A percentile compares a stretch with the other conserved stretches of the same genome.
Conservation (phyloP, 306 rosid genomes). For the Cercis canadensis region DNA sequence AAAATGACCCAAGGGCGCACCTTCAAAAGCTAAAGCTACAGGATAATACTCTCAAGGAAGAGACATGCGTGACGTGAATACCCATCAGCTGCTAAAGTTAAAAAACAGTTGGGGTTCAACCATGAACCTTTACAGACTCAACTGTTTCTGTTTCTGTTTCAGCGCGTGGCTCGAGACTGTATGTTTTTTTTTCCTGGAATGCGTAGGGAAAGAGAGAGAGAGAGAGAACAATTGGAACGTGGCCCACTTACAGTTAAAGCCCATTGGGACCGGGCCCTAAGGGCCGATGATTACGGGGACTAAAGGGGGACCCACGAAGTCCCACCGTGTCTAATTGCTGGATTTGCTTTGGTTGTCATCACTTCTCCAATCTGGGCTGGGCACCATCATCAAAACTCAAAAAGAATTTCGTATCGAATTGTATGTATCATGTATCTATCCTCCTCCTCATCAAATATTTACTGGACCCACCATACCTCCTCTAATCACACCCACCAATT, state of each 20-base stretch:
- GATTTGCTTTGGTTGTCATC: constrained; percentile 2
- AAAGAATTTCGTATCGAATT: no score
- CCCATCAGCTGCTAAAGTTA: background rate
- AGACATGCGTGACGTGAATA: constrained; percentile 30
- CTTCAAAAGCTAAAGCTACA: no score
- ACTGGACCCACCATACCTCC: constrained; percentile 30
- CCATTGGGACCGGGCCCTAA: constrained; percentile 36
- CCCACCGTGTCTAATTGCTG: constrained; percentile 42
- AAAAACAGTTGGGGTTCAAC: constrained; percentile 8
- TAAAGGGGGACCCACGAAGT: constrained; percentile 42
- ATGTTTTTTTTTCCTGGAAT: no score
- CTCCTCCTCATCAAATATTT: constrained; percentile 23
- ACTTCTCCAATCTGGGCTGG: no score
- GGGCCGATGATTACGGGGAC: constrained; percentile 72
- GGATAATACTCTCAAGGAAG: background rate
- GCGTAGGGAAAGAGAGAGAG: background rate
- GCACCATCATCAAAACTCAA: background rate
- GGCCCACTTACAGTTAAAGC: constrained; percentile 47
- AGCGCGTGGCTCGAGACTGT: constrained; percentile 73
- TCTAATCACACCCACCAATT: constrained; percentile 65
- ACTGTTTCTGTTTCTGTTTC: background rate
- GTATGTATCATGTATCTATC: no score
- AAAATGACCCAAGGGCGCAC: no score
- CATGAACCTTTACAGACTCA: constrained; percentile 8
- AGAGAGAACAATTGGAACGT: no score